Percentiles rank a stretch among this genome's conserved stretches.
Evolutionary conservation across 352 stramenopile species (phyloP).

Genomic region (Phytophthora lateralis): DNA sequence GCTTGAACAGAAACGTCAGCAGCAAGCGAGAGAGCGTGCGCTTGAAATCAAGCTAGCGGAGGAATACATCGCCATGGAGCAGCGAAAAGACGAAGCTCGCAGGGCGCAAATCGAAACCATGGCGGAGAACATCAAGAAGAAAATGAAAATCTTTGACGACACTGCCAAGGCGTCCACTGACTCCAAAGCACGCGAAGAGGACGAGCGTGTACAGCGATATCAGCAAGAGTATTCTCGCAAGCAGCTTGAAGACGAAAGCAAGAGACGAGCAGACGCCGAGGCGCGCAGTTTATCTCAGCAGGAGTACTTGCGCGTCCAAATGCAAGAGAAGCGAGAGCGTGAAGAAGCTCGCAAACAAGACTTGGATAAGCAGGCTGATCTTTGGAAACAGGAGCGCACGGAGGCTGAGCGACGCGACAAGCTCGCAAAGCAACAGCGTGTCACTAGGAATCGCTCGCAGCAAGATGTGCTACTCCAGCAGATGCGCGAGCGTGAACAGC

Average conservation of each 20-base stretch:
- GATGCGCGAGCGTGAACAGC: constrained; percentile 70
- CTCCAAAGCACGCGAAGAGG: constrained; percentile 65
- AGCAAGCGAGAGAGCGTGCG: constrained; percentile 57
- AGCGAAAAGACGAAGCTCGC: constrained; percentile 65
- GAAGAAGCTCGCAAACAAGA: constrained; percentile 61
- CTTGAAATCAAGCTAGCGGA: constrained; percentile 69
- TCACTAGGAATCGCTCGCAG: constrained; percentile 55
- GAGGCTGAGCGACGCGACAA: constrained; percentile 63
- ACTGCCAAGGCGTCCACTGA: constrained; percentile 75
- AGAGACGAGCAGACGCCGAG: constrained; percentile 63
- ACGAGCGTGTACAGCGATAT: constrained; percentile 61
- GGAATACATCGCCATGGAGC: constrained; percentile 79
- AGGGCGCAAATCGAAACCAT: constrained; percentile 74
- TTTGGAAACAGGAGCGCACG: constrained; percentile 75
- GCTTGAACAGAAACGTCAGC: constrained; percentile 59
- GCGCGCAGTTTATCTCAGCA: constrained; percentile 52
- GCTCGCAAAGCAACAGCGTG: constrained; percentile 55
- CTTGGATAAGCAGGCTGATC: constrained; percentile 78
- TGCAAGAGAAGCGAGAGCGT: constrained; percentile 71
- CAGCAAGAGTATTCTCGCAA: constrained; percentile 70
- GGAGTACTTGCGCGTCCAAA: constrained; percentile 60
- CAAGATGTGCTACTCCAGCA: constrained; percentile 72
- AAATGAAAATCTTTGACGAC: constrained; percentile 88
- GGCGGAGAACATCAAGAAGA: constrained; percentile 74
- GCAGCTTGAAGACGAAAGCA: constrained; percentile 55